Evolutionary conservation across 257 asterid genomes (phyloP), one percentile per base, ranked within the genome.

Genomic region (Agastache rugosa): DNA sequence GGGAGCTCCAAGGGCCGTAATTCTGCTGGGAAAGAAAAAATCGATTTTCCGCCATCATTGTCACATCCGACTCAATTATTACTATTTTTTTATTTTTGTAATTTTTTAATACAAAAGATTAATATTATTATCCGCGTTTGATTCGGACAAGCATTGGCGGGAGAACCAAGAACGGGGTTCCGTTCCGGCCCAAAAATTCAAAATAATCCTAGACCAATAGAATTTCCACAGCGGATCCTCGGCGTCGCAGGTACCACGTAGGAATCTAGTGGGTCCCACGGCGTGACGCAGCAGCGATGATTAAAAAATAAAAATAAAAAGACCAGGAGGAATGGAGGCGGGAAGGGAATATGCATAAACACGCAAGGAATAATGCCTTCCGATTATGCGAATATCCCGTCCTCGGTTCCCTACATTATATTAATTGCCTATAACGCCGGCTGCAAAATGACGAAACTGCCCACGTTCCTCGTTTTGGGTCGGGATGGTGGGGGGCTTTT

Each of bases 301-400:
- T 8, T 15, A 5, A 42, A 68, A 4, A 11, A 8, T 34, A 4
- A 5, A 37, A 31, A 31, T 31, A 31, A 29, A 29, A 4, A 7
- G 37, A 31, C 37, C 7, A 31, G 37, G 37, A 31, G 58, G 0
- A 53, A 76, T 71, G 71, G 65, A 23, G 19, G 71, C 44, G 35
- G 69, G 69, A 0, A 8, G 12, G 44, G 82, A 81, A 72, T 80
- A 73, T 64, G 19, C 84, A 56, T 27, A 3, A 0, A 2, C 80
- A 56, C 87, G 83, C 50, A 83, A 78, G 22, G 90, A 78, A 88
- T 84, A 74, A 86, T 79, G 70, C 83, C 60, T n/a, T 58, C 58
- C 0, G 0, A 22, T 41, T 69, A 63, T 79, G 80, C 83, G 83
- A 79, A 79, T 79, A 79, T 79, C 71, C 71, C 74, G 3, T 55